phyloP scores from a whole-genome alignment of 2,329 filamentous ascomycete genomes.

The Ciborinia camelliae region DNA sequence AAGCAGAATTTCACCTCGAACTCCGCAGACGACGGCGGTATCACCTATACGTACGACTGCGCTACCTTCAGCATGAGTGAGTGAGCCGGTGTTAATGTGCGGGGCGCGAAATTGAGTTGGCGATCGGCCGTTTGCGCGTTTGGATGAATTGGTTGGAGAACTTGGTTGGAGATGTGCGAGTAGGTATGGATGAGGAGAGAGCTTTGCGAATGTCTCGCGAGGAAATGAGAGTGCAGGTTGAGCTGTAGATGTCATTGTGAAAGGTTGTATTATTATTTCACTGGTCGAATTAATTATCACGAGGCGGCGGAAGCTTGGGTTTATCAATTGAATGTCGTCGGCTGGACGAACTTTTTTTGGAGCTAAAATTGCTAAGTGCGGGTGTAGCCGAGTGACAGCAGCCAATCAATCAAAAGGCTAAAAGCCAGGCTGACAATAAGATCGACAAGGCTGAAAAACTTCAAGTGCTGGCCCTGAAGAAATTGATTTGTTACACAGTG shows the following conservation, averaged over 20 bases:
- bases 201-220: conserved; percentile 76
- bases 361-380: conserved; percentile 9
- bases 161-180: conserved; percentile 76
- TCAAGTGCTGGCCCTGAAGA: not conserved
- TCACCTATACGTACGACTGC: conserved; percentile 84
- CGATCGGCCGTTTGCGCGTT: conserved; percentile 77
- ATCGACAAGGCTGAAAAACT: conserved; percentile 7
- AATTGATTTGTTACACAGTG: not conserved
- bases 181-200: conserved; percentile 85
- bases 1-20: conserved; percentile 79
- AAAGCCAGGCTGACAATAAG: not conserved
- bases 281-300: conserved; percentile 1
- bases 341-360: conserved; percentile 21
- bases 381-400: not conserved
- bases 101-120: conserved; percentile 66
- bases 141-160: conserved; percentile 49
- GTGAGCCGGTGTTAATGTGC: conserved; percentile 76
- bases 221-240: conserved; percentile 43
- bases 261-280: conserved; percentile 16
- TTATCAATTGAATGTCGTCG: conserved; percentile 15
- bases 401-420: conserved; percentile 2
- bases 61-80: conserved; percentile 87
- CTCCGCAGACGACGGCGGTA: conserved; percentile 91
- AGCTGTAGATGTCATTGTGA: conserved; percentile 29
- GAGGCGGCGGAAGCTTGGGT: conserved; percentile 17